Percentiles rank a stretch among this genome's conserved stretches.
Conservation (phyloP, 345 rosid species). For the Excoecaria cochinchinensis region DNA sequence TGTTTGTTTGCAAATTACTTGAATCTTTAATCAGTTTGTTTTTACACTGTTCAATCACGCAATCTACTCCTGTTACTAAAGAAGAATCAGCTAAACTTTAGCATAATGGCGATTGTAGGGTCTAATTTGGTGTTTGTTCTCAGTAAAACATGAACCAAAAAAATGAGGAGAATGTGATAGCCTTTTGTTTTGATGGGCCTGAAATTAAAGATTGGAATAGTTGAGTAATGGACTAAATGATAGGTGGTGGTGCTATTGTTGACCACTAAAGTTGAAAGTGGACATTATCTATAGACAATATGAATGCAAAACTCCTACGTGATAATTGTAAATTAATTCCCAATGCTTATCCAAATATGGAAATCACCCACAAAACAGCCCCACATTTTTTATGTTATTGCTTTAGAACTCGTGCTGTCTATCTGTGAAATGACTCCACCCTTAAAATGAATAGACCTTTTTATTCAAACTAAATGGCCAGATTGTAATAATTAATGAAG, state of each 20-base stretch:
- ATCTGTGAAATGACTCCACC: neutral
- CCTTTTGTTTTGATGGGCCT: neutral
- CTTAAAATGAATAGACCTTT: neutral
- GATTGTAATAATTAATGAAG: too few species aligned
- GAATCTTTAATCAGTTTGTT: neutral
- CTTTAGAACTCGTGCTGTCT: neutral
- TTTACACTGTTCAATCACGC: neutral
- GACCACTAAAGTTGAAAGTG: neutral
- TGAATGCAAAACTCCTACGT: neutral
- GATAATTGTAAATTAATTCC: neutral
- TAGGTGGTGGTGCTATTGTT: neutral
- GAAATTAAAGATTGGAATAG: neutral
- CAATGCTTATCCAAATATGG: slow-evolving; percentile 21
- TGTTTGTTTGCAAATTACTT: slow-evolving; percentile 5
- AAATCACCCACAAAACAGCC: slow-evolving; percentile 6
- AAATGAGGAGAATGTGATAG: too few species aligned
- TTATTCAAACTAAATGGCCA: neutral
- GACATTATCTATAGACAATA: neutral
- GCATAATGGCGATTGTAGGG: too few species aligned
- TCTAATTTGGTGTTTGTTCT: too few species aligned
- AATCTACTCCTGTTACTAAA: too few species aligned
- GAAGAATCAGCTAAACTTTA: too few species aligned
- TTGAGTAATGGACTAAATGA: neutral
- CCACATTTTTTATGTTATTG: neutral
- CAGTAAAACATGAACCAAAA: too few species aligned